A percentile compares a stretch with the other conserved stretches of the same genome.
Conservation (phyloP, 805 yeast species). For the Candida namnaoensis region DNA sequence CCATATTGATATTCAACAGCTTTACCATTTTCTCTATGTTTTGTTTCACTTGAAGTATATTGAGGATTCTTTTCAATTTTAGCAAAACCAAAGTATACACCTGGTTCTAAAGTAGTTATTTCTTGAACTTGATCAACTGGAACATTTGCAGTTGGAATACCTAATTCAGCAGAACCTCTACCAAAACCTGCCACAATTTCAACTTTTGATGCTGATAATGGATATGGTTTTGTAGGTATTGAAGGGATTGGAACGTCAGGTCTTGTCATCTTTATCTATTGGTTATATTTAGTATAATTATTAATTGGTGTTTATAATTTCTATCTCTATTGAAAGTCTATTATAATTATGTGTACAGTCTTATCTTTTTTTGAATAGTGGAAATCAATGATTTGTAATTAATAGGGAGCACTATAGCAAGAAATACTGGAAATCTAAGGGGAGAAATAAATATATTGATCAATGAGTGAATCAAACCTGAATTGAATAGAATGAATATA, state of each 20-base stretch:
- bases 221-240: conserved; percentile 35
- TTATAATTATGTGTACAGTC: too few relatives aligned
- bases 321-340: too few relatives aligned
- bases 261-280: conserved; percentile 11
- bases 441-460: too few relatives aligned
- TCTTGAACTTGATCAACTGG: conserved; percentile 41
- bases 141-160: conserved; percentile 93
- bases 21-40: conserved; percentile 26
- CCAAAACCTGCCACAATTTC: conserved; percentile 80
- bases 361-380: too few relatives aligned
- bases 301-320: too few relatives aligned
- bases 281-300: too few relatives aligned
- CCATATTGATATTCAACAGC: conserved; percentile 60
- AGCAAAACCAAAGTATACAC: conserved; percentile 87
- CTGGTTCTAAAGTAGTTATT: conserved; percentile 44
- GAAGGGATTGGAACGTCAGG: conserved; percentile 26
- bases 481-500: too few relatives aligned
- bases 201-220: conserved; percentile 35
- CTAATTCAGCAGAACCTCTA: conserved; percentile 87
- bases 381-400: too few relatives aligned
- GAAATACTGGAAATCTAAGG: too few relatives aligned
- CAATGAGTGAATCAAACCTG: too few relatives aligned
- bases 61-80: conserved; percentile 17
- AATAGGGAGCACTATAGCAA: too few relatives aligned
- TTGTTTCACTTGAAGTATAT: conserved; percentile 9